A percentile compares a stretch with the other conserved stretches of the same genome.
Conservation (phyloP, 805 yeast genomes). For the Saccharomyces kudriavzevii region DNA sequence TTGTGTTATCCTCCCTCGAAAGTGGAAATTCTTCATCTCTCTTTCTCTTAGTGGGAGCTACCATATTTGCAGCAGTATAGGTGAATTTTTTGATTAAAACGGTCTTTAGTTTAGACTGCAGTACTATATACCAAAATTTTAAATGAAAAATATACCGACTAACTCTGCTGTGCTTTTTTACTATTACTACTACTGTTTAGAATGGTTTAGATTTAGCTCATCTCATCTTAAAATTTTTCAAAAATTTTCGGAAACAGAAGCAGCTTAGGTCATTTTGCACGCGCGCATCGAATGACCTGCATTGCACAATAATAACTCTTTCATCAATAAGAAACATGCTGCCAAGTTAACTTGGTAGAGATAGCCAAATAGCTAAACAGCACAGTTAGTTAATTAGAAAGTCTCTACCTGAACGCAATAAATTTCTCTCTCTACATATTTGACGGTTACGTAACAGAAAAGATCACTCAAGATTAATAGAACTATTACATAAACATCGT, state of each 20-base stretch:
- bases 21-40: constrained; percentile 41
- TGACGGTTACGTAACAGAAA: neutral
- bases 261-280: neutral
- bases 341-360: neutral
- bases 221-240: neutral
- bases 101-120: neutral
- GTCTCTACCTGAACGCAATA: neutral
- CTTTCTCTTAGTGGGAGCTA: constrained; percentile 36
- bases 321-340: neutral
- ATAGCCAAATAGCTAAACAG: no score
- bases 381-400: neutral
- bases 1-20: constrained; percentile 34
- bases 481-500: neutral
- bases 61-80: constrained; percentile 3
- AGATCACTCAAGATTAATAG: neutral
- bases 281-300: neutral
- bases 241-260: neutral
- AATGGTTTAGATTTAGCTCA: neutral
- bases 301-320: neutral
- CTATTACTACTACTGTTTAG: neutral
- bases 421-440: no score
- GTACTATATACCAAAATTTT: neutral
- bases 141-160: neutral
- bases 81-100: neutral
- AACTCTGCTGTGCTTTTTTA: neutral